Percentiles rank a stretch among this genome's conserved stretches.
Conservation (phyloP, 2,329 filamentous ascomycete genomes). For the Zymoseptoria ardabiliae region DNA sequence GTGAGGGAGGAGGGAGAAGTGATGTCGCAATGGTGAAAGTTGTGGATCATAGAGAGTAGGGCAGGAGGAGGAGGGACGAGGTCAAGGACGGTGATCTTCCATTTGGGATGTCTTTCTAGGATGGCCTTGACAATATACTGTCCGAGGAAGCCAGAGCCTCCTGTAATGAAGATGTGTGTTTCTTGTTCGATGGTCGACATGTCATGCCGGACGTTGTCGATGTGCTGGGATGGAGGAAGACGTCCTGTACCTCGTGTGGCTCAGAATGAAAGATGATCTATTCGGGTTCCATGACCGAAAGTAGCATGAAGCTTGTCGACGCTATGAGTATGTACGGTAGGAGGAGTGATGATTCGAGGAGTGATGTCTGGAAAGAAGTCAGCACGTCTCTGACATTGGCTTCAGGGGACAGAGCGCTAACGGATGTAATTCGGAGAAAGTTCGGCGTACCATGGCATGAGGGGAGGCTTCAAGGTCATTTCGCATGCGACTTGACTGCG, state of each 20-base stretch:
- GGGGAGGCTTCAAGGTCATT: too few relatives aligned
- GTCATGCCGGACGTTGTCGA: neutral
- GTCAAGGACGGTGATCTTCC: constrained; percentile 36
- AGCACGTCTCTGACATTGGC: too few relatives aligned
- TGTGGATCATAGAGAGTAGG: constrained; percentile 18
- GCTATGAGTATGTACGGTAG: too few relatives aligned
- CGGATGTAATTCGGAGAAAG: too few relatives aligned
- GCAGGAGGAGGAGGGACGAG: constrained; percentile 27
- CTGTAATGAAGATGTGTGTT: constrained; percentile 36
- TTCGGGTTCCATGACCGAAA: too few relatives aligned
- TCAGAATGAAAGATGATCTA: neutral
- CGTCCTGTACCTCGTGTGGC: neutral
- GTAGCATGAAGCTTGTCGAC: too few relatives aligned
- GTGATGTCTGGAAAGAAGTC: too few relatives aligned
- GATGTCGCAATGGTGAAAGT: constrained; percentile 36
- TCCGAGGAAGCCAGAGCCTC: constrained; percentile 43
- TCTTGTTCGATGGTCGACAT: neutral
- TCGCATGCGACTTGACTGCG: too few relatives aligned
- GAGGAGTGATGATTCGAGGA: too few relatives aligned
- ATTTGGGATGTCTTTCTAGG: constrained; percentile 30
- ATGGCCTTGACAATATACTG: constrained; percentile 35
- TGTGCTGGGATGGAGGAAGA: neutral
- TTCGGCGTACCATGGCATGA: too few relatives aligned
- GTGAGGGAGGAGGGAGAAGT: constrained; percentile 29
- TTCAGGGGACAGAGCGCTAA: too few relatives aligned